These are phyloP conservation scores for Cicer bijugum DNA, from an alignment of 306 rosid genomes.

Conservation along the genomic window DNA sequence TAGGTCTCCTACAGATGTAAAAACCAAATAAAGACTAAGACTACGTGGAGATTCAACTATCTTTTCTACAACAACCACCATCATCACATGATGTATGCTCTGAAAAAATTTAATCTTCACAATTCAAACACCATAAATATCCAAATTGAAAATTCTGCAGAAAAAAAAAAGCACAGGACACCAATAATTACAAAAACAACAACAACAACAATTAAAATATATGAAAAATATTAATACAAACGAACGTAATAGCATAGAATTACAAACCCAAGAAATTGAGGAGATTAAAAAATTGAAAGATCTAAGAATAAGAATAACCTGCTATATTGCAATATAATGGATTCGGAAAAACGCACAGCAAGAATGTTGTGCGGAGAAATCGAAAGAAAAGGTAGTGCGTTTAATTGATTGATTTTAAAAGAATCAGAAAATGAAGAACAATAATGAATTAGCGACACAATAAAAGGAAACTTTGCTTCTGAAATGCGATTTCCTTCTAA, in stretches of 20 bases:
- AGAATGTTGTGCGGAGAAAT: slow-evolving; percentile 8
- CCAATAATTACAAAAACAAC: background rate
- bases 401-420: background rate
- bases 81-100: background rate
- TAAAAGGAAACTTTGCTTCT: background rate
- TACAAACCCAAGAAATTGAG: background rate
- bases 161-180: background rate
- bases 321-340: background rate
- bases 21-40: no score
- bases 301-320: background rate
- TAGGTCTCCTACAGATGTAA: background rate
- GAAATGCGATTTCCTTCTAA: background rate
- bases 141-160: background rate
- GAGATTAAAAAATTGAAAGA: background rate
- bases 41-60: background rate
- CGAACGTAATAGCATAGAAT: background rate
- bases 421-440: background rate
- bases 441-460: background rate
- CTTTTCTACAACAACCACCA: background rate
- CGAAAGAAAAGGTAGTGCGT: background rate
- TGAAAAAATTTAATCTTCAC: background rate
- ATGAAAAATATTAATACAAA: background rate
- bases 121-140: slow-evolving; percentile 2
- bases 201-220: background rate
- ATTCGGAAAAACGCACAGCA: background rate